Base-by-base conservation (phyloP, 139 green algal species). In the Choricystis sp. region DNA sequence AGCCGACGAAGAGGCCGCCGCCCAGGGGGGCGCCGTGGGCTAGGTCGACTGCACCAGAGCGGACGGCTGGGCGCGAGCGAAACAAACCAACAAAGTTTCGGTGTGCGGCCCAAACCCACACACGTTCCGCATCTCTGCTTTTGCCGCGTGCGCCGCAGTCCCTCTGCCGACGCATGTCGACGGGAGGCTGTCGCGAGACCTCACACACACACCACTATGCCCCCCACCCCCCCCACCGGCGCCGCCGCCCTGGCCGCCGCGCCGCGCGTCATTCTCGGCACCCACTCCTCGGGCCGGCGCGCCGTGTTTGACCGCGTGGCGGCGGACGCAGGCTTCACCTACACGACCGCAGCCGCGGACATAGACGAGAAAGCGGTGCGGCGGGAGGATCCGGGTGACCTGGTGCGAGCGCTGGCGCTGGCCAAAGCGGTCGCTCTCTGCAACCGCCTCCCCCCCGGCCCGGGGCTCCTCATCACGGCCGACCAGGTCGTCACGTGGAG, bases 1-100 rank as follows among this genome's bases (percentile, higher is more conserved):
- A 82, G 40, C 83, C 78, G 3, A 93, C 83, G 77, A 93, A 93
- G 81, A 93, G 85, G 67, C 79, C 81, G 19, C 79, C 84, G 9
- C 86, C 86, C 16, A 74, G 72, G 31, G 83, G 66, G 4, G 73
- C 70, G 1, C 73, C 71, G 16, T 85, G 57, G 3, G 78, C 74
- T 5, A 85, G 60, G 3, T 67, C 79, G 22, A 95, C 81, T 19
- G 85, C 85, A 9, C 40, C 40, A 21, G 40, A 21, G 40, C 40
- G 40, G 9, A 16, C 40, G 9, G 40, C 40, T 1, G 80, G 76
- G 49, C 94, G 83, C 56, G 82, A 91, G 22, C n/a, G n/a, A n/a
- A n/a, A n/a, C n/a, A n/a, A n/a, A n/a, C n/a, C n/a, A n/a, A n/a
- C n/a, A n/a, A n/a, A n/a, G n/a, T n/a, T n/a, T n/a, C n/a, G n/a